These are phyloP conservation scores for Kernera saxatilis DNA, from an alignment of 345 rosid species.

Conservation along the genomic window DNA sequence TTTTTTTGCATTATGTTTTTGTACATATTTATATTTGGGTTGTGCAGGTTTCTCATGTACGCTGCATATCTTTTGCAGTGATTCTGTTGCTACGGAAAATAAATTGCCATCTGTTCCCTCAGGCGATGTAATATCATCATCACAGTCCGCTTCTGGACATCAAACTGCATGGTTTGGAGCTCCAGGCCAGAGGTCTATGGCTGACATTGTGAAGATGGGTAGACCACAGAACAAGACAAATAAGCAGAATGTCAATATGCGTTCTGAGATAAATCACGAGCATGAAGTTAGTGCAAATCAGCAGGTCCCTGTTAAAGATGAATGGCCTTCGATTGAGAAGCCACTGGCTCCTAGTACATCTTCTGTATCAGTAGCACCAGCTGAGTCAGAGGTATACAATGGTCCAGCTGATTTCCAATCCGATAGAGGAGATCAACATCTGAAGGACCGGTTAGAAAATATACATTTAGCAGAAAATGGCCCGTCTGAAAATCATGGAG, in stretches of 20 bases:
- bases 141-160: slow-evolving; percentile 55
- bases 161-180: slow-evolving; percentile 73
- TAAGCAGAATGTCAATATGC: slow-evolving; percentile 7
- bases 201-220: slow-evolving; percentile 98
- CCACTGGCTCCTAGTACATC: slow-evolving; percentile 40
- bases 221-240: slow-evolving; percentile 59
- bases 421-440: slow-evolving; percentile 48
- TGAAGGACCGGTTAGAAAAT: slow-evolving; percentile 47
- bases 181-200: slow-evolving; percentile 91
- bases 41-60: slow-evolving; percentile 22
- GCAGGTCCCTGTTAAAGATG: slow-evolving; percentile 47
- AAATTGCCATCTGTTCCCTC: slow-evolving; percentile 37
- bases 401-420: slow-evolving; percentile 49
- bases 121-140: slow-evolving; percentile 46
- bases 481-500: slow-evolving; percentile 36
- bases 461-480: slow-evolving; percentile 48
- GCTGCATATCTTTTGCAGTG: slow-evolving; percentile 50
- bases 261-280: slow-evolving; percentile 37
- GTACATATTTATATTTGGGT: slow-evolving; percentile 1
- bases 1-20: neutral
- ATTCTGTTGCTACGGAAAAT: slow-evolving; percentile 37
- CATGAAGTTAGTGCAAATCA: slow-evolving; percentile 38
- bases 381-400: slow-evolving; percentile 45
- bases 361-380: slow-evolving; percentile 45
- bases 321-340: slow-evolving; percentile 62